Conservation (phyloP, 2,329 filamentous ascomycete species). For the Ophiostoma piceae region DNA sequence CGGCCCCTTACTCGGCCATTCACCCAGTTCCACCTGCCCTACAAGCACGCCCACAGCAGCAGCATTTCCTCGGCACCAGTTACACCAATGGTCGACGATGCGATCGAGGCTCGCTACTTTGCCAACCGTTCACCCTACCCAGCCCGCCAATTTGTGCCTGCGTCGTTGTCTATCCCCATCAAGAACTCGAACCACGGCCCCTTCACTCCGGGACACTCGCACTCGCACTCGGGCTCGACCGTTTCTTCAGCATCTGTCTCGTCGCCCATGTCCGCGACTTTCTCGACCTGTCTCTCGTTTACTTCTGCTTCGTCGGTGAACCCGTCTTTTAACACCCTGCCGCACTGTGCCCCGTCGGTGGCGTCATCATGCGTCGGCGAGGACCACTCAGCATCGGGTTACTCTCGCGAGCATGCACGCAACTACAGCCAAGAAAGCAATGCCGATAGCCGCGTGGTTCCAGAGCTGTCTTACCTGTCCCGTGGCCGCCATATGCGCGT, state of each 20-base stretch:
- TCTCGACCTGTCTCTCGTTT: constrained; percentile 11
- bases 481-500: constrained; percentile 24
- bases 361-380: constrained; percentile 18
- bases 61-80: neutral
- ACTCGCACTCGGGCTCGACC: neutral
- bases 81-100: constrained; percentile 4
- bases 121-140: constrained; percentile 17
- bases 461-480: constrained; percentile 38
- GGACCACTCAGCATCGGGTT: constrained; percentile 12
- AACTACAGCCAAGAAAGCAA: neutral
- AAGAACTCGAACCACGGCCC: neutral
- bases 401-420: neutral
- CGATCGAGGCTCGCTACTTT: constrained; percentile 7
- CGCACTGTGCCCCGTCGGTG: neutral
- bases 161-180: constrained; percentile 1
- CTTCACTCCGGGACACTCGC: constrained; percentile 10
- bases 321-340: neutral
- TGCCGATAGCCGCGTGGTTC: constrained; percentile 29
- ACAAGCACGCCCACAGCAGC: constrained; percentile 18
- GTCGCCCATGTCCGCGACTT: constrained; percentile 18
- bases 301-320: constrained; percentile 19
- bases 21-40: constrained; percentile 23
- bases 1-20: constrained; percentile 14
- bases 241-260: constrained; percentile 15
- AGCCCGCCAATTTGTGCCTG: constrained; percentile 20